phyloP scores from a whole-genome alignment of 441 rosid genomes.

The Adansonia rubrostipa region DNA sequence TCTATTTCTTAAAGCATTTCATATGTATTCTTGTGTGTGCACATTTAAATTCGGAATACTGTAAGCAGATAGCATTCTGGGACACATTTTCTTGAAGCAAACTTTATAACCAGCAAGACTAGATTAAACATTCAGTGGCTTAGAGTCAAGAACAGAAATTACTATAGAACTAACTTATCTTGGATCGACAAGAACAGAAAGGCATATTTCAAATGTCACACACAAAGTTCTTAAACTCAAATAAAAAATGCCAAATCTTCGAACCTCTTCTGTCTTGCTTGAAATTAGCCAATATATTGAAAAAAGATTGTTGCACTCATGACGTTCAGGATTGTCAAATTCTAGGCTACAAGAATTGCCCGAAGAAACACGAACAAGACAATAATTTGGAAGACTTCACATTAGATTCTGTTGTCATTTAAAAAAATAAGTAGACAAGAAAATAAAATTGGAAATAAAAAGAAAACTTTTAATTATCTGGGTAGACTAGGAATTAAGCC shows the following conservation, averaged over 20 bases:
- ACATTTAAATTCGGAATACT: neutral
- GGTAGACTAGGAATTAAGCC: constrained; percentile 50
- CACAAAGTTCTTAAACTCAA: constrained; percentile 9
- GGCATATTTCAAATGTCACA: neutral
- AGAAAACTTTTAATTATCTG: constrained; percentile 14
- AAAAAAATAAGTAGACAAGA: neutral
- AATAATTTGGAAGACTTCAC: constrained; percentile 25
- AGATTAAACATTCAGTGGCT: neutral
- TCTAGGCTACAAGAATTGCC: constrained; percentile 58
- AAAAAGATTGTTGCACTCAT: constrained; percentile 94
- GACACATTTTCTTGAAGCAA: constrained; percentile 6
- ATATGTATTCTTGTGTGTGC: neutral
- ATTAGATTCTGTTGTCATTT: neutral
- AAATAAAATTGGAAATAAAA: neutral
- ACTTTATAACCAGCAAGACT: neutral
- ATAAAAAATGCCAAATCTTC: neutral
- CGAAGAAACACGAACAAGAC: constrained; percentile 19
- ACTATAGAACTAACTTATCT: neutral
- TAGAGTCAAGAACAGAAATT: too few species aligned
- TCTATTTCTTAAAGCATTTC: neutral
- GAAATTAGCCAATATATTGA: constrained; percentile 87
- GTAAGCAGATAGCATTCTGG: neutral
- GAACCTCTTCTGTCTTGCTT: constrained; percentile 84
- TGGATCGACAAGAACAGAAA: neutral
- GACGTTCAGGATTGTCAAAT: constrained; percentile 89